Evolutionary conservation across 169 alveolate species (phyloP).

Genomic region (Babesia ovis): DNA sequence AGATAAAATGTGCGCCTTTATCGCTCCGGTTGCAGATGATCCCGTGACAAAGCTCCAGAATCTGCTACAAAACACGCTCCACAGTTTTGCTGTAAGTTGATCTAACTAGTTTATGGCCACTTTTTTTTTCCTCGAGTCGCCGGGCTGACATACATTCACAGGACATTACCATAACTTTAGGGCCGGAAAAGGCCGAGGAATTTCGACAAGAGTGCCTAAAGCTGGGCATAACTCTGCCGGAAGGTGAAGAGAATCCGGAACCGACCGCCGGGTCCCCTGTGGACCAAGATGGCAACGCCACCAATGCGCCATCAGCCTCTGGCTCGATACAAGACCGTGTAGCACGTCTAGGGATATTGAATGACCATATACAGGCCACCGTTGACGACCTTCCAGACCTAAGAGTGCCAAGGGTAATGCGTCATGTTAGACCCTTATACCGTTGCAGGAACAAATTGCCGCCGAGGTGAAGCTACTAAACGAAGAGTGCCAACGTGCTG

Average conservation of each 20-base stretch:
- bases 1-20: slow-evolving; percentile 37
- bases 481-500: slow-evolving; percentile 41
- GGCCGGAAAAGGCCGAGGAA: slow-evolving; percentile 38
- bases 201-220: slow-evolving; percentile 19
- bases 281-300: background rate
- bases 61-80: slow-evolving; percentile 59
- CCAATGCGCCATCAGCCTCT: background rate
- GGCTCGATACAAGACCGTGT: slow-evolving; percentile 42
- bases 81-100: slow-evolving; percentile 59
- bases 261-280: background rate
- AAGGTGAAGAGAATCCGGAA: slow-evolving; percentile 3
- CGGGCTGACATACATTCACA: no score
- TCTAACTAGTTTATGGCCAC: background rate
- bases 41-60: slow-evolving; percentile 61
- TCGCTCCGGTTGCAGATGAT: slow-evolving; percentile 66
- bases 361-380: slow-evolving; percentile 51
- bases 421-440: background rate
- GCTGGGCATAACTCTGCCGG: slow-evolving; percentile 28
- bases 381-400: slow-evolving; percentile 56
- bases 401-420: slow-evolving; percentile 4
- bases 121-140: background rate
- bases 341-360: slow-evolving; percentile 34
- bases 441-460: slow-evolving; percentile 21
- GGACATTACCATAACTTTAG: slow-evolving; percentile 59
- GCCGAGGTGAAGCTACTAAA: slow-evolving; percentile 6